A percentile compares a stretch with the other conserved stretches of the same genome.
Conservation (phyloP, 2,329 filamentous ascomycete genomes). For the Calonectria hongkongensis region DNA sequence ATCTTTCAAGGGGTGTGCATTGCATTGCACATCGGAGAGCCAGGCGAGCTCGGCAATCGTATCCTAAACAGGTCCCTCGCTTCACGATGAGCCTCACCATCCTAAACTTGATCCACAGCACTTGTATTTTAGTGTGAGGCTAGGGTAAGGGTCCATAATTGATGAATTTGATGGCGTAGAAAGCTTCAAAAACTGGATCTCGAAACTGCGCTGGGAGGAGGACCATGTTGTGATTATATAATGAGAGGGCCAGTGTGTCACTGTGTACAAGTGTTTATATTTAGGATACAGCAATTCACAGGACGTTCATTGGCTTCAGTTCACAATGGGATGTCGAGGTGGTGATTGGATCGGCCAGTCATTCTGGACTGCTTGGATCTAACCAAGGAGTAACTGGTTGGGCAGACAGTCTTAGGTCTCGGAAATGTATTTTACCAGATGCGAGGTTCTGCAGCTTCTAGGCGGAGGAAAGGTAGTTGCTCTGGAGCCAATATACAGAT, state of each 20-base stretch:
- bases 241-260: neutral
- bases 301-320: neutral
- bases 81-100: slow-evolving; percentile 6
- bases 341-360: neutral
- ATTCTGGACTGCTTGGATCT: too few relatives aligned
- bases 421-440: neutral
- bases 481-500: neutral
- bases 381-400: too few relatives aligned
- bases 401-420: neutral
- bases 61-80: neutral
- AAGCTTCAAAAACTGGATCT: neutral
- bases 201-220: neutral
- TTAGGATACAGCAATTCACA: neutral
- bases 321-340: neutral
- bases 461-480: neutral
- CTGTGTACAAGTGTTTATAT: neutral
- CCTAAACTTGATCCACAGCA: neutral
- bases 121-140: neutral
- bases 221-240: neutral
- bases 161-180: too few relatives aligned
- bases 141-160: neutral
- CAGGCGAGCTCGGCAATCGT: neutral
- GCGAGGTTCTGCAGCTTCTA: neutral
- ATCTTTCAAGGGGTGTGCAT: neutral
- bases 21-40: neutral